These are phyloP conservation scores for Catharanthus roseus DNA, from an alignment of 257 asterid species.

Conservation along the genomic window DNA sequence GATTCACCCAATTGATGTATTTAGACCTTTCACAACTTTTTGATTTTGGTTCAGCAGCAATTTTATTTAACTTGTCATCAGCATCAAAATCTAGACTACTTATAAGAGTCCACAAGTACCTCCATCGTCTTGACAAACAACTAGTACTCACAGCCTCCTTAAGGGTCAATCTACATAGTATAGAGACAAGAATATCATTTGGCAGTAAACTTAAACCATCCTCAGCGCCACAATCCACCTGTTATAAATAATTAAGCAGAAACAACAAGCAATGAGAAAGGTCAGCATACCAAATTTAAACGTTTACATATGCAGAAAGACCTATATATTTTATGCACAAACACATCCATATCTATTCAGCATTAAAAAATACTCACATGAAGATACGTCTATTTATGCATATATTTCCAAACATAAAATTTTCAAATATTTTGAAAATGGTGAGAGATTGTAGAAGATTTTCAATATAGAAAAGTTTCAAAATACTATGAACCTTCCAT, in stretches of 20 bases:
- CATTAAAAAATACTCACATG: no score
- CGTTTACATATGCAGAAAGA: background rate
- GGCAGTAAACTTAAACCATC: conserved; percentile 40
- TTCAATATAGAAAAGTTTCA: no score
- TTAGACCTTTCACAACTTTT: conserved; percentile 32
- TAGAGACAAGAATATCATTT: conserved; percentile 39
- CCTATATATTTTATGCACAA: background rate
- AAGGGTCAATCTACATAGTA: conserved; percentile 32
- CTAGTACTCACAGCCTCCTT: conserved; percentile 43
- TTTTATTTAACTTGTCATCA: conserved; percentile 27
- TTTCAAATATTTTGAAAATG: no score
- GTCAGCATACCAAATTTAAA: conserved; percentile 7
- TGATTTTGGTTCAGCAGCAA: conserved; percentile 30
- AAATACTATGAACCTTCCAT: no score
- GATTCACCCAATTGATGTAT: conserved; percentile 56
- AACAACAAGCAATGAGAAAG: conserved; percentile 10
- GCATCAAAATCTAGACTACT: conserved; percentile 36
- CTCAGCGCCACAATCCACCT: conserved; percentile 24
- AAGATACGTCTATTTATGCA: no score
- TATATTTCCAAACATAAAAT: no score
- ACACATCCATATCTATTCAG: background rate
- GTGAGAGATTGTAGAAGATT: no score
- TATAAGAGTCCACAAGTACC: conserved; percentile 36
- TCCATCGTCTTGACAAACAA: conserved; percentile 39
- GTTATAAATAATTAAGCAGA: conserved; percentile 1